A percentile compares a stretch with the other conserved stretches of the same genome.
These are phyloP conservation scores for Entoloma clypeatum DNA, from an alignment of 1,284 basidiomycete genomes.

Conservation along the genomic window DNA sequence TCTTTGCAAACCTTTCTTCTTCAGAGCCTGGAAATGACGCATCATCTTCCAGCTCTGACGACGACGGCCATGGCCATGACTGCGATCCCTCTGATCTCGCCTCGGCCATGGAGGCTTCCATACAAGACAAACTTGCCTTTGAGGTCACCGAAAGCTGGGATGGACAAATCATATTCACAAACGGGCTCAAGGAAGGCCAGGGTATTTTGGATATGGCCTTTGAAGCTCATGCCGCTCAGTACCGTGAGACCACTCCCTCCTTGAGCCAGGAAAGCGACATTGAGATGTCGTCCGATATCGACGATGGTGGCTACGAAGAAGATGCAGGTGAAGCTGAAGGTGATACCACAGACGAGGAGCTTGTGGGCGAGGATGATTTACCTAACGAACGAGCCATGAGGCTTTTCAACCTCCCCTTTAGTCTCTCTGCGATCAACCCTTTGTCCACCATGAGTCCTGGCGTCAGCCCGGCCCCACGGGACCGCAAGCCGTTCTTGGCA, in stretches of 20 bases:
- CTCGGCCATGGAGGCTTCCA: conserved; percentile 30
- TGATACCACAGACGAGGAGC: conserved; percentile 74
- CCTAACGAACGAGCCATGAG: conserved; percentile 72
- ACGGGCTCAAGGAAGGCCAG: conserved; percentile 49
- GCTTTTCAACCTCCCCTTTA: conserved; percentile 60
- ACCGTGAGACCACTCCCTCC: conserved; percentile 38
- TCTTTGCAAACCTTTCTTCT: conserved; percentile 71
- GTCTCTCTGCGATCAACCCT: conserved; percentile 67
- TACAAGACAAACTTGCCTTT: conserved; percentile 43
- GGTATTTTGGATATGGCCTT: conserved; percentile 55
- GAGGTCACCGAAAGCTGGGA: conserved; percentile 70
- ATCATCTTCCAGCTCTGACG: conserved; percentile 32
- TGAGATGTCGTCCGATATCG: conserved; percentile 42
- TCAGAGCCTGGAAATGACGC: conserved; percentile 34
- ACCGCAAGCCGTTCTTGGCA: conserved; percentile 29
- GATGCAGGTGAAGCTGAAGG: conserved; percentile 50
- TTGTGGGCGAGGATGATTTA: conserved; percentile 65
- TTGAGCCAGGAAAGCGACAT: conserved; percentile 36
- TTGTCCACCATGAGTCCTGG: conserved; percentile 64
- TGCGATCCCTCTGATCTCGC: conserved; percentile 44
- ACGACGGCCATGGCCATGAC: conserved; percentile 35
- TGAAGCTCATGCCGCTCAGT: conserved; percentile 47
- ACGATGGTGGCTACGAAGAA: conserved; percentile 39
- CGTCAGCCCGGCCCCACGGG: conserved; percentile 40
- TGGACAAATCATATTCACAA: conserved; percentile 66